A percentile compares a stretch with the other conserved stretches of the same genome.
These are phyloP conservation scores for Cinnamomum chago DNA, from an alignment of 164 flowering plant species.

Conservation along the genomic window DNA sequence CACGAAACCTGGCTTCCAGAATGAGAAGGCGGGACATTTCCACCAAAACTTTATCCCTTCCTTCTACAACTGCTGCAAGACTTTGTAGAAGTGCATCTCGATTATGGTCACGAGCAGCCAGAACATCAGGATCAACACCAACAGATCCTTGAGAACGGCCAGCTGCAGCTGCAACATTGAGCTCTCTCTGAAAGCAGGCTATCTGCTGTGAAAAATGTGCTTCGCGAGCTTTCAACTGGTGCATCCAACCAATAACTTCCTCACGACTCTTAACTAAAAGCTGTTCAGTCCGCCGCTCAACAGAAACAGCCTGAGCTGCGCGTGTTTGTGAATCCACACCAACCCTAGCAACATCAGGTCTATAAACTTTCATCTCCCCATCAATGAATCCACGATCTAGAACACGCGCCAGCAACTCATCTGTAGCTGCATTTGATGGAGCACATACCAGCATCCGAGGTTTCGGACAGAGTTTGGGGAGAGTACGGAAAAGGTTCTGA, in stretches of 20 bases:
- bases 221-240: conserved; percentile 60
- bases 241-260: conserved; percentile 73
- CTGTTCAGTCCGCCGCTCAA: conserved; percentile 88
- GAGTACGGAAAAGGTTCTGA: conserved; percentile 80
- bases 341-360: conserved; percentile 96
- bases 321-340: conserved; percentile 95
- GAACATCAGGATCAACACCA: conserved; percentile 93
- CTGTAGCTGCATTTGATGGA: conserved; percentile 99
- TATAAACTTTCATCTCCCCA: conserved; percentile 95
- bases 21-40: conserved; percentile 84
- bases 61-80: conserved; percentile 87
- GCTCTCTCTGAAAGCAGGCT: conserved; percentile 64
- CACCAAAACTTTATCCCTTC: conserved; percentile 75
- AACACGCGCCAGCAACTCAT: conserved; percentile 90
- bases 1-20: conserved; percentile 65
- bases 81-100: conserved; percentile 72
- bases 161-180: conserved; percentile 64
- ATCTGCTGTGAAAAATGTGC: conserved; percentile 65
- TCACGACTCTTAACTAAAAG: conserved; percentile 72
- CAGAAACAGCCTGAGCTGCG: conserved; percentile 98
- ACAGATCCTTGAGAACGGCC: conserved; percentile 90
- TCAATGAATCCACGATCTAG: conserved; percentile 98
- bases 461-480: conserved; percentile 90
- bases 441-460: conserved; percentile 99
- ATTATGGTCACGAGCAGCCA: conserved; percentile 77